phyloP scores from a whole-genome alignment of 2,329 filamentous ascomycete genomes.

The Gliomastix tumulicola region DNA sequence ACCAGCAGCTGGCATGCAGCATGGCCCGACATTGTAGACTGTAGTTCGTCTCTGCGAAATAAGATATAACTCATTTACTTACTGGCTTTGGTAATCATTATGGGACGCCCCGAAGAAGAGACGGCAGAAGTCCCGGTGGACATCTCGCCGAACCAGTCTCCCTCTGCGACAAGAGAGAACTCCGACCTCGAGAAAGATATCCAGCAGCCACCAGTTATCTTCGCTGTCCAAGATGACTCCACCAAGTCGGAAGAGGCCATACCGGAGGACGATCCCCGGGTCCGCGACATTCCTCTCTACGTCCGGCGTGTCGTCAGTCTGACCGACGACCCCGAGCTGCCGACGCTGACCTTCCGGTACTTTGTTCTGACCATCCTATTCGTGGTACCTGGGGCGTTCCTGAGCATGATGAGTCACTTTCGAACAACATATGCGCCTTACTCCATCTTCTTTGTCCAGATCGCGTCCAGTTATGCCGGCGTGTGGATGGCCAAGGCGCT shows the following conservation, averaged over 20 bases:
- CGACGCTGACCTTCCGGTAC: conserved; percentile 53
- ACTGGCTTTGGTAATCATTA: too few species aligned
- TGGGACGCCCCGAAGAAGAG: too few species aligned
- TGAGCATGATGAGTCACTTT: conserved; percentile 48
- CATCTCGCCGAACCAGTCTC: too few species aligned
- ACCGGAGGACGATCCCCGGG: conserved; percentile 39
- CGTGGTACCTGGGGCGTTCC: conserved; percentile 48
- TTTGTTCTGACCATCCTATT: conserved; percentile 48
- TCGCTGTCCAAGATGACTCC: conserved; percentile 9
- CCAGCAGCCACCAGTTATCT: conserved; percentile 11
- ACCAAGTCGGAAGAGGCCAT: conserved; percentile 15
- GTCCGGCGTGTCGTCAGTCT: conserved; percentile 51
- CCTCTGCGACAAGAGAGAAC: too few species aligned
- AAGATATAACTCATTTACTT: too few species aligned
- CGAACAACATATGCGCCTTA: conserved; percentile 52
- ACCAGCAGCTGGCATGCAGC: too few species aligned
- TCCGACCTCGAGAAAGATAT: conserved; percentile 5
- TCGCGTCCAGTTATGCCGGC: conserved; percentile 48
- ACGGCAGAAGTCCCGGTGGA: too few species aligned
- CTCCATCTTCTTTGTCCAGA: conserved; percentile 55
- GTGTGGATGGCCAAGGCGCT: conserved; percentile 43
- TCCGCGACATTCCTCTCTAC: conserved; percentile 45
- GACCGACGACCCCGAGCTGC: conserved; percentile 46
- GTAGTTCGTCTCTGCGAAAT: too few species aligned
- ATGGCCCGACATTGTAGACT: too few species aligned